Conservation (phyloP, 1,284 basidiomycete species). For the Cystobasidium sp. region DNA sequence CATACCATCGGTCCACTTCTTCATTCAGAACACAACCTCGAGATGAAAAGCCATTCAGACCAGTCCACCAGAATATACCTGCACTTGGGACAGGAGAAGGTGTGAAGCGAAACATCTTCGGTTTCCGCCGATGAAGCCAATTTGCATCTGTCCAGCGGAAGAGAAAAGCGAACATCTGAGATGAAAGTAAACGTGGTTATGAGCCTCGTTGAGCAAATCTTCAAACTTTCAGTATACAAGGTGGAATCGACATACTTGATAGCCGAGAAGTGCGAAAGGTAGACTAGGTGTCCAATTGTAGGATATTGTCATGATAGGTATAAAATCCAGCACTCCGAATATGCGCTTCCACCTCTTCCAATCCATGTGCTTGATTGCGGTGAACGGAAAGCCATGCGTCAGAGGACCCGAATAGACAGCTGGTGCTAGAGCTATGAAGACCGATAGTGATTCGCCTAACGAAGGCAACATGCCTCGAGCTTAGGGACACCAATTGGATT, state of each 20-base stretch:
- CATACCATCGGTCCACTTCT: constrained; percentile 61
- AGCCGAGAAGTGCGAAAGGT: constrained; percentile 59
- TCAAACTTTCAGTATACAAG: not conserved
- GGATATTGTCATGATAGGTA: constrained; percentile 66
- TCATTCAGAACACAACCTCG: constrained; percentile 65
- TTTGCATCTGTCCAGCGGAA: constrained; percentile 68
- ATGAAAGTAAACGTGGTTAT: not conserved
- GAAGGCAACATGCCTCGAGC: constrained; percentile 65
- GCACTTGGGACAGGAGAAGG: constrained; percentile 63
- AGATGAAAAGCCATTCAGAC: constrained; percentile 65
- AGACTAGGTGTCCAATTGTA: constrained; percentile 64
- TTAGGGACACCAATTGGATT: constrained; percentile 54
- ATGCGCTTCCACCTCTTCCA: constrained; percentile 65
- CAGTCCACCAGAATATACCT: constrained; percentile 62
- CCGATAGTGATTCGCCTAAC: constrained; percentile 63
- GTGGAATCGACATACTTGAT: constrained; percentile 45
- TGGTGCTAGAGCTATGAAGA: constrained; percentile 66
- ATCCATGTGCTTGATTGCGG: constrained; percentile 61
- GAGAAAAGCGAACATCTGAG: constrained; percentile 67
- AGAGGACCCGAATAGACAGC: constrained; percentile 67
- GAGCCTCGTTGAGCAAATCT: constrained; percentile 46
- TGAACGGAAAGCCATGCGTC: constrained; percentile 66
- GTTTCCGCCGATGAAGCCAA: constrained; percentile 64
- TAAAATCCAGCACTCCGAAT: constrained; percentile 66
- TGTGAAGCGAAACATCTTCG: constrained; percentile 69